A percentile compares a stretch with the other conserved stretches of the same genome.
These are phyloP conservation scores for Odontarrhena argentea DNA, from an alignment of 345 rosid genomes.

Conservation along the genomic window DNA sequence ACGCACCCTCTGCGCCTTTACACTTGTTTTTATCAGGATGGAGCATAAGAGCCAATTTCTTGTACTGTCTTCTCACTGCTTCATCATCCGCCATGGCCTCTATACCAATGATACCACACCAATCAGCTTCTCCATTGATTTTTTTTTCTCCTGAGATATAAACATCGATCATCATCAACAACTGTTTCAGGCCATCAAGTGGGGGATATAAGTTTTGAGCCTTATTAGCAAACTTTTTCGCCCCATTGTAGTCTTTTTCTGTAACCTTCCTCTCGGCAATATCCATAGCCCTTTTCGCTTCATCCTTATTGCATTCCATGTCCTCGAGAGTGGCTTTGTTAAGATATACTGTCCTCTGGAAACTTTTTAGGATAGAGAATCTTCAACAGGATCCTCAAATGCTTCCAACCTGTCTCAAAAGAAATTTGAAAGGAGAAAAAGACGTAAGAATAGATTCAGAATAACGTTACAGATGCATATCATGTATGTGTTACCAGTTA, in stretches of 20 bases:
- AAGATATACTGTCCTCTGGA: neutral
- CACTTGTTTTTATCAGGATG: constrained; percentile 94
- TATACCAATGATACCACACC: constrained; percentile 77
- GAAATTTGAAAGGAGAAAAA: constrained; percentile 5
- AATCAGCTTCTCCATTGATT: constrained; percentile 65
- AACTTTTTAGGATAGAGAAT: constrained; percentile 4
- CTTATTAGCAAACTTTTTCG: constrained; percentile 72
- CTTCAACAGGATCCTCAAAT: constrained; percentile 27
- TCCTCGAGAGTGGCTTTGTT: constrained; percentile 8
- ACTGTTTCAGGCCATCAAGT: constrained; percentile 66
- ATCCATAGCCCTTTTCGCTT: constrained; percentile 80
- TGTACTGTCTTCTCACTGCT: constrained; percentile 61
- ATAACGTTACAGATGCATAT: constrained; percentile 14
- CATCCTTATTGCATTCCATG: constrained; percentile 57
- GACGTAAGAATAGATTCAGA: constrained; percentile 8
- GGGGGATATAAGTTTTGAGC: constrained; percentile 74
- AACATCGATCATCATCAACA: constrained; percentile 65
- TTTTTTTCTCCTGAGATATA: constrained; percentile 64
- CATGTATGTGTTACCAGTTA: neutral
- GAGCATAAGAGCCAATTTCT: constrained; percentile 66
- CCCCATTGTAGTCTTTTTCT: constrained; percentile 70
- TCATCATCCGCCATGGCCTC: constrained; percentile 69
- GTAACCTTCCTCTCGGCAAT: constrained; percentile 80
- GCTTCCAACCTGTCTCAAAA: constrained; percentile 25
- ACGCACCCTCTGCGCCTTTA: constrained; percentile 59